Conservation (phyloP, 805 yeast genomes). For the Candida vaughaniae region DNA sequence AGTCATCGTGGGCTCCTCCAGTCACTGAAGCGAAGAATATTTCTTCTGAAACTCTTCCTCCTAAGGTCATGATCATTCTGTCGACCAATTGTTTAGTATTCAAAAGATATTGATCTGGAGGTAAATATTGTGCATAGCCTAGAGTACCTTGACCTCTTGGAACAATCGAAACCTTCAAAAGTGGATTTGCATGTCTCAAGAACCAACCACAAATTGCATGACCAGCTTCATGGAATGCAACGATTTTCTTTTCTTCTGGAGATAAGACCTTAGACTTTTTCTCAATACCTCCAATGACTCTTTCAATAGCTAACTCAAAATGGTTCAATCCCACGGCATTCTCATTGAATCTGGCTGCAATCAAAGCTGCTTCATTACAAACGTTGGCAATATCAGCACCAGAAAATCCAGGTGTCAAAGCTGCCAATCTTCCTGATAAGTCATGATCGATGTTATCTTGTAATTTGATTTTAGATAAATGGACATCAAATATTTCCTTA, state of each 20-base stretch:
- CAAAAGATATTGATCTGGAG: conserved; percentile 81
- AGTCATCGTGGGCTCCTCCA: conserved; percentile 90
- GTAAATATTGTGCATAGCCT: conserved; percentile 95
- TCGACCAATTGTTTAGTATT: conserved; percentile 74
- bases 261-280: conserved; percentile 77
- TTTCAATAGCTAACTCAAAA: conserved; percentile 90
- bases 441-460: conserved; percentile 39
- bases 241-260: conserved; percentile 77
- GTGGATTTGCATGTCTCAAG: conserved; percentile 82
- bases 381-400: conserved; percentile 97
- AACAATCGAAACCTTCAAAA: conserved; percentile 87
- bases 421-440: conserved; percentile 81
- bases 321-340: conserved; percentile 61
- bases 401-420: conserved; percentile 91
- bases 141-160: conserved; percentile 94
- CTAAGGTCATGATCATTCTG: conserved; percentile 91
- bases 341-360: conserved; percentile 81
- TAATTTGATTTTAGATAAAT: conserved; percentile 59
- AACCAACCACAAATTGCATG: conserved; percentile 97
- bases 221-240: conserved; percentile 96
- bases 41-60: conserved; percentile 92
- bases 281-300: conserved; percentile 93
- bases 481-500: conserved; percentile 80
- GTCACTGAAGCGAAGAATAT: conserved; percentile 84
- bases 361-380: conserved; percentile 91